These are phyloP conservation scores for Pseudoscleropodium purum DNA, from an alignment of 225 moss, liverwort and hornwort genomes.

Conservation along the genomic window DNA sequence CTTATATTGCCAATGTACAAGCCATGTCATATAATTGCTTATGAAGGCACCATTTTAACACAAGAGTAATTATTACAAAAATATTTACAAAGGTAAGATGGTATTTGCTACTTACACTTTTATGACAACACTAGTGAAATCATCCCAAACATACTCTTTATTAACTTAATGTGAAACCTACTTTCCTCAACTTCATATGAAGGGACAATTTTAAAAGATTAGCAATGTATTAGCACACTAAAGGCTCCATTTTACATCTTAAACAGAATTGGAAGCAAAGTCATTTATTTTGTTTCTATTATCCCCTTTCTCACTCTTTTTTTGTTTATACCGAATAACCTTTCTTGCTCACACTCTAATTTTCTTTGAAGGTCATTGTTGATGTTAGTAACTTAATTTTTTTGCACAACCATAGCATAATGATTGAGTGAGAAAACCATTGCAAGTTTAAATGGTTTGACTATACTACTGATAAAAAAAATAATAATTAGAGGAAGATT, in stretches of 20 bases:
- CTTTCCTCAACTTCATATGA: too few relatives aligned
- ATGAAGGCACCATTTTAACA: not conserved
- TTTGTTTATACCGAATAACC: accelerated
- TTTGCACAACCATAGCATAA: too few relatives aligned
- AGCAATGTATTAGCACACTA: accelerated
- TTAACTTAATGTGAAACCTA: not conserved
- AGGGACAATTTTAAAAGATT: not conserved
- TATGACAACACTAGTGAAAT: not conserved
- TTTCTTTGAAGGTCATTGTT: not conserved
- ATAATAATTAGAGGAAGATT: accelerated
- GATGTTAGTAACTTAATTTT: too few relatives aligned
- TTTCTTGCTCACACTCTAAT: too few relatives aligned
- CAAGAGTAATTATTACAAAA: not conserved
- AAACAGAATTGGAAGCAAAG: accelerated
- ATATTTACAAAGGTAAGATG: not conserved
- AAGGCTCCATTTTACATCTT: not conserved
- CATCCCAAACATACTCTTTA: not conserved
- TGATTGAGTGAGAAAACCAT: not conserved
- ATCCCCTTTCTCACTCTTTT: not conserved
- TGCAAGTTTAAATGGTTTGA: not conserved
- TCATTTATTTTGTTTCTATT: not conserved
- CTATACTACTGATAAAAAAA: not conserved
- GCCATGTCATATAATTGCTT: not conserved
- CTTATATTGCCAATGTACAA: not conserved
- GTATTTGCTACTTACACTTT: accelerated